Percentiles rank a stretch among this genome's conserved stretches.
phyloP scores from a whole-genome alignment of 257 asterid genomes.

The Nicotiana tabacum region DNA sequence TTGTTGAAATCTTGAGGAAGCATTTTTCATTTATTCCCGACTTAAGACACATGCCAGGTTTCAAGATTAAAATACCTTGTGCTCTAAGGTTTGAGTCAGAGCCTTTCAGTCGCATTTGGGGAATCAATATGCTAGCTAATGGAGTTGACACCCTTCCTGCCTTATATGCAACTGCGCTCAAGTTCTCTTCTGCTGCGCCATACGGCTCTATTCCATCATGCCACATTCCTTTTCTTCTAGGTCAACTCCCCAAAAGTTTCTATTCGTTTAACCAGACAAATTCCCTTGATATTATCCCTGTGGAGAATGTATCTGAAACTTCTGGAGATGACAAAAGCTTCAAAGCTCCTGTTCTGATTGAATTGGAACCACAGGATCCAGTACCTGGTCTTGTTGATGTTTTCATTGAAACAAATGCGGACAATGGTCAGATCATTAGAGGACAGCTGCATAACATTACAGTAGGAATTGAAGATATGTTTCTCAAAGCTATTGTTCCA shows the following conservation, averaged over 20 bases:
- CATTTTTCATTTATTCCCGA: conserved; percentile 82
- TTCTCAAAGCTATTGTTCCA: conserved; percentile 68
- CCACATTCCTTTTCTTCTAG: conserved; percentile 75
- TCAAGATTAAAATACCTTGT: conserved; percentile 68
- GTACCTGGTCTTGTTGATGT: conserved; percentile 82
- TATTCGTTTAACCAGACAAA: conserved; percentile 33
- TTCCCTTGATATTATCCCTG: conserved; percentile 65
- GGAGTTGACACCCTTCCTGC: conserved; percentile 72
- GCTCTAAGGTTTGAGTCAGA: conserved; percentile 66
- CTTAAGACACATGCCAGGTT: conserved; percentile 69
- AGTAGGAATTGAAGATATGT: conserved; percentile 96
- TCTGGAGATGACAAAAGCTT: conserved; percentile 43
- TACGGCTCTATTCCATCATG: conserved; percentile 66
- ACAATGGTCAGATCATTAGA: conserved; percentile 57
- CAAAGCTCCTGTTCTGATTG: conserved; percentile 59
- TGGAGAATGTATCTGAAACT: conserved; percentile 47
- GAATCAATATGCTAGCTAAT: conserved; percentile 23
- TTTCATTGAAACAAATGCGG: conserved; percentile 69
- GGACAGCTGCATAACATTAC: conserved; percentile 75
- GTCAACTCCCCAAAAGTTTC: conserved; percentile 42
- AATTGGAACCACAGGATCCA: conserved; percentile 88
- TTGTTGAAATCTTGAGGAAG: conserved; percentile 57
- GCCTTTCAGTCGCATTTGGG: conserved; percentile 39
- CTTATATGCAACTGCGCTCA: conserved; percentile 69
- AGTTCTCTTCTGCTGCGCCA: conserved; percentile 69